Conservation (phyloP, 768 basidiomycete species). For the Russula lepida region DNA sequence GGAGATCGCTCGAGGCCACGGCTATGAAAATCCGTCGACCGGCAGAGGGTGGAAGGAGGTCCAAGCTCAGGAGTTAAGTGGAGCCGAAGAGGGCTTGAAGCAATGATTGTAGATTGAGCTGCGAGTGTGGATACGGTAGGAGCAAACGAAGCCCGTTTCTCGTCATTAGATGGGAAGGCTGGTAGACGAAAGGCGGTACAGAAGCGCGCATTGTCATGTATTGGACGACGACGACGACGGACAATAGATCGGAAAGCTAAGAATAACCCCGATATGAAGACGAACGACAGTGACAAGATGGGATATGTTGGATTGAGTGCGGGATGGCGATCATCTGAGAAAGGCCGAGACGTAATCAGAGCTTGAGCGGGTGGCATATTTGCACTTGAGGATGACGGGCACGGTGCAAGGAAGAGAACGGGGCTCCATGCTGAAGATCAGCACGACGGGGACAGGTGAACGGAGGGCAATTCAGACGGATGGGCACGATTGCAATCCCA, state of each 20-base stretch:
- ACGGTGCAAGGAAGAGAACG: not conserved
- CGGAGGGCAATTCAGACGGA: not conserved
- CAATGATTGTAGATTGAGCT: constrained; percentile 12
- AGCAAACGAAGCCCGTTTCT: not conserved
- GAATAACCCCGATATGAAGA: not conserved
- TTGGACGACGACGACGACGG: not conserved
- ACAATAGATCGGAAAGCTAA: not conserved
- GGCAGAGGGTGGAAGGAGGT: not conserved
- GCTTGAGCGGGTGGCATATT: constrained; percentile 11
- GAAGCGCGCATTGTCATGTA: not conserved
- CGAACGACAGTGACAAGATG: not conserved
- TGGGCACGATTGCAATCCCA: constrained; percentile 3
- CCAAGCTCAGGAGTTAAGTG: not conserved
- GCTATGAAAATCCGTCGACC: not conserved
- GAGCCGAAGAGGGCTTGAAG: constrained; percentile 8
- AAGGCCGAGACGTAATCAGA: not conserved
- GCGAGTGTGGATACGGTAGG: constrained; percentile 9
- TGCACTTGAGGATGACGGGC: not conserved
- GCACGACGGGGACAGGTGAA: not conserved
- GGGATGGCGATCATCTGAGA: not conserved
- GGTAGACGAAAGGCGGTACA: not conserved
- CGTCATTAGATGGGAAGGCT: not conserved
- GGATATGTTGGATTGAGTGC: not conserved
- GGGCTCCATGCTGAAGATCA: not conserved
- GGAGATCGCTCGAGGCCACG: not conserved